Percentiles rank a stretch among this genome's conserved stretches.
Conservation (phyloP, 2,329 filamentous ascomycete genomes). For the Penicillium sp. region DNA sequence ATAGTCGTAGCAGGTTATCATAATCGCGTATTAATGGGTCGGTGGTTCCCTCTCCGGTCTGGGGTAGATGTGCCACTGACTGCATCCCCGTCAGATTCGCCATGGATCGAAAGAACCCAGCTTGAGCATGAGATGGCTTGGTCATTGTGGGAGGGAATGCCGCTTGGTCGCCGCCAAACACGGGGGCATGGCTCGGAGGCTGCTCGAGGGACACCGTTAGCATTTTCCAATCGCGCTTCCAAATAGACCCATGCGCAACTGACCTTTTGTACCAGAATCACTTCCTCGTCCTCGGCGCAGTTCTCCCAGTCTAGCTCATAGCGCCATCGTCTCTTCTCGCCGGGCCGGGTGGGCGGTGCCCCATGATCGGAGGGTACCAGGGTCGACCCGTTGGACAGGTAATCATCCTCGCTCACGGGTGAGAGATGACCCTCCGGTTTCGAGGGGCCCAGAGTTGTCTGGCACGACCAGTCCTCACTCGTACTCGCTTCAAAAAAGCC, state of each 20-base stretch:
- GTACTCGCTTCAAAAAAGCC: slow-evolving; percentile 86
- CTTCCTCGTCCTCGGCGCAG: slow-evolving; percentile 70
- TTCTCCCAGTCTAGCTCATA: slow-evolving; percentile 83
- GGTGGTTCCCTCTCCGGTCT: slow-evolving; percentile 57
- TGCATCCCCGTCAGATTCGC: slow-evolving; percentile 68
- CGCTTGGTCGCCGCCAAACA: slow-evolving; percentile 57
- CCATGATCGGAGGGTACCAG: slow-evolving; percentile 41
- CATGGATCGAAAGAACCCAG: slow-evolving; percentile 83
- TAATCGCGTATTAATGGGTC: slow-evolving; percentile 86
- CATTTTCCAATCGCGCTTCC: neutral
- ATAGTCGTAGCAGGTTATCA: slow-evolving; percentile 91
- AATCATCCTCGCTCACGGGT: slow-evolving; percentile 39
- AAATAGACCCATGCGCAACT: slow-evolving; percentile 16
- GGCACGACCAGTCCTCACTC: slow-evolving; percentile 72
- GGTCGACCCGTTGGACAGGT: slow-evolving; percentile 39
- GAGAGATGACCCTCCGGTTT: slow-evolving; percentile 43
- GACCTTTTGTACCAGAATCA: slow-evolving; percentile 84
- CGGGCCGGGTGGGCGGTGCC: slow-evolving; percentile 40
- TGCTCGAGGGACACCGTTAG: slow-evolving; percentile 21
- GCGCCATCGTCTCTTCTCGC: slow-evolving; percentile 69
- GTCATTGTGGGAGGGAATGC: slow-evolving; percentile 59
- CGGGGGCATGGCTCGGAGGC: slow-evolving; percentile 47
- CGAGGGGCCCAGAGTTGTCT: slow-evolving; percentile 44
- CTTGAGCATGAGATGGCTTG: slow-evolving; percentile 62
- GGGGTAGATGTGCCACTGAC: slow-evolving; percentile 55